These are phyloP conservation scores for Mycena chlorophos DNA, from an alignment of 768 basidiomycete species.

Conservation along the genomic window DNA sequence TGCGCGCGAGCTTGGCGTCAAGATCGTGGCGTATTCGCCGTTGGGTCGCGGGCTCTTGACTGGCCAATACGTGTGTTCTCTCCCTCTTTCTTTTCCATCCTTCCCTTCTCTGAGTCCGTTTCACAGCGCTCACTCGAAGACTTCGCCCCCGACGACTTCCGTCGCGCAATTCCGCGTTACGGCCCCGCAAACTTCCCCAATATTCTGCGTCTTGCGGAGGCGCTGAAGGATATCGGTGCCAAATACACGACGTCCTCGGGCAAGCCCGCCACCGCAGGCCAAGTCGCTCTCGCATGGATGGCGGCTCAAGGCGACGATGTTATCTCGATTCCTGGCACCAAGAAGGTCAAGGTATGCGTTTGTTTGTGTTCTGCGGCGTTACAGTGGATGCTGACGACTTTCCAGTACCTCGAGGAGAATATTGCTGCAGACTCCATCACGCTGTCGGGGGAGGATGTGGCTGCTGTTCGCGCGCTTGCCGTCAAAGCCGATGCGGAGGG, in stretches of 20 bases:
- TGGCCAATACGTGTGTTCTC: conserved; percentile 32
- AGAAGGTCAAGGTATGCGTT: conserved; percentile 19
- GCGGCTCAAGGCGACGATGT: conserved; percentile 49
- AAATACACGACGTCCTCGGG: conserved; percentile 28
- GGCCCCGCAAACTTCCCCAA: conserved; percentile 49
- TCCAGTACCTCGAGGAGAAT: not conserved
- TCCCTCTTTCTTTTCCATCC: not conserved
- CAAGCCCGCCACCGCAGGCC: conserved; percentile 42
- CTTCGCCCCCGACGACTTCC: conserved; percentile 43
- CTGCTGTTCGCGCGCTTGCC: not conserved
- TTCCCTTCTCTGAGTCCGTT: not conserved
- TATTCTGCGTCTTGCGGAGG: conserved; percentile 43
- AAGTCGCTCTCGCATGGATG: conserved; percentile 52
- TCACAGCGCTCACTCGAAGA: conserved; percentile 39
- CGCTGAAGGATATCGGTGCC: conserved; percentile 37
- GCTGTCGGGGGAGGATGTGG: not conserved
- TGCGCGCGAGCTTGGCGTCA: no score
- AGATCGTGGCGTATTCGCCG: no score
- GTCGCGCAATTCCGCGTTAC: conserved; percentile 37
- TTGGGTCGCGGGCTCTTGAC: no score
- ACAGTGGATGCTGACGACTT: not conserved
- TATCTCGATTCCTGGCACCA: conserved; percentile 52
- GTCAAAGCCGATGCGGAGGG: no score
- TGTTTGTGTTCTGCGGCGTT: not conserved
- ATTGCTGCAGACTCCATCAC: not conserved